Evolutionary conservation across 306 rosid species (phyloP), one percentile per base, ranked within the genome.

Genomic region (Oxytropis ochrocephala): DNA sequence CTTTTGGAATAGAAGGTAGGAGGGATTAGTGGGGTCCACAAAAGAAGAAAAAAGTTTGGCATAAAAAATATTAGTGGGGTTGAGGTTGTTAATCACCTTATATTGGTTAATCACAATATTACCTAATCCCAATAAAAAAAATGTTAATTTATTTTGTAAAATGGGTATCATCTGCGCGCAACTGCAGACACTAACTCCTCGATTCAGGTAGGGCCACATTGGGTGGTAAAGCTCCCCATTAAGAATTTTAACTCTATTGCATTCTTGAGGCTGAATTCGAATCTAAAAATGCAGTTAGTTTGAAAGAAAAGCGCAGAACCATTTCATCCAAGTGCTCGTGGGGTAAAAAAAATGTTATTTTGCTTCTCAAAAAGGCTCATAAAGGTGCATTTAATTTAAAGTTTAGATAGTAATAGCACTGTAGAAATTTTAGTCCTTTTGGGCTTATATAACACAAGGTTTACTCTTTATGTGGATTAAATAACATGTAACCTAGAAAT

Each of bases 11-110:
- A 46, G 56, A 79, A 9, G 81, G 69, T 16, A 33, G 18, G 55
- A 33, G 18, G 55, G 35, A 10, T 32, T 75, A 18, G 12, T 75
- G 64, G 89, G 92, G 78, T 64, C 92, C 92, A 82, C 84, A 16
- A 27, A 30, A 8, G 72, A 64, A 64, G 76, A 73, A 82, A 75
- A 24, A 82, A 60, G 67, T 44, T 80, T 50, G 30, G 43, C 48
- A 66, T 9, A 63, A 68, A 72, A 48, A 79, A 38, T 73, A 59
- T 39, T 12, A 7, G 77, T 54, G 66, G 72, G 84, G 78, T 49
- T 47, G n/a, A 47, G 8, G 47, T 39, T 75, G 64, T 66, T 64
- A 75, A 51, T 68, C 10, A 51, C 24, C 32, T 51, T 52, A 19
- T 38, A 24, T 24, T 65, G 56, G 54, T 27, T 44, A 38, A 52